These are phyloP conservation scores for Massariosphaeria phaeospora DNA, from an alignment of 495 filamentous ascomycete species.

Conservation along the genomic window DNA sequence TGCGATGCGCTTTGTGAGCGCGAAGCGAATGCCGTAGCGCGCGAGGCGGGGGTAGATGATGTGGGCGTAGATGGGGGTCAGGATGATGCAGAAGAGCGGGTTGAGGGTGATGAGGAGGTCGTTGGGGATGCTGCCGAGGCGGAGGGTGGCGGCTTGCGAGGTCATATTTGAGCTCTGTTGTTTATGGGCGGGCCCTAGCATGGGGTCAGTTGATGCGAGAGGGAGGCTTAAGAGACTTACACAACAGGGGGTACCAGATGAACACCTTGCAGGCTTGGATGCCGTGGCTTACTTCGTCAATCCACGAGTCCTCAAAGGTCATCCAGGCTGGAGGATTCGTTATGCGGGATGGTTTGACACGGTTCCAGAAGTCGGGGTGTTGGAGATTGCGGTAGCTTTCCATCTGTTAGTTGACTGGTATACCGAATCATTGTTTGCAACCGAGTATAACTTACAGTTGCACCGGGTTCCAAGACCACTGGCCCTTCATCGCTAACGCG, in stretches of 20 bases:
- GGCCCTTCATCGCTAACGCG: conserved; percentile 19
- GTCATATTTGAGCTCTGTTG: conserved; percentile 65
- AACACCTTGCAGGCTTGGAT: conserved; percentile 30
- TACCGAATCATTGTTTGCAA: too few relatives aligned
- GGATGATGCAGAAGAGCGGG: conserved; percentile 59
- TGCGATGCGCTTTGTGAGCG: conserved; percentile 68
- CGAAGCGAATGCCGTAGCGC: conserved; percentile 58
- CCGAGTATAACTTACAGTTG: conserved; percentile 1
- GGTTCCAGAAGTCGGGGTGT: conserved; percentile 28
- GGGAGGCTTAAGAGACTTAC: too few relatives aligned
- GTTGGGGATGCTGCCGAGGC: conserved; percentile 66
- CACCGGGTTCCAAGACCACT: conserved; percentile 17
- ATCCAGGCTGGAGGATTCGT: conserved; percentile 16
- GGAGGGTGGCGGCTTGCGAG: conserved; percentile 69
- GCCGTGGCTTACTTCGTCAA: conserved; percentile 35
- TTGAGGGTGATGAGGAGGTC: conserved; percentile 76
- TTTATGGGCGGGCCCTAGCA: conserved; percentile 57
- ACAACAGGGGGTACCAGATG: conserved; percentile 57
- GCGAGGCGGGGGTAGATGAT: conserved; percentile 58
- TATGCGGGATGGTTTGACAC: conserved; percentile 23
- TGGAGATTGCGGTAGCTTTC: conserved; percentile 18
- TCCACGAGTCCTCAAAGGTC: conserved; percentile 36
- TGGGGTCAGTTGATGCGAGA: too few relatives aligned
- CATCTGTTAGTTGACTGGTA: too few relatives aligned
- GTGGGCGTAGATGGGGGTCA: conserved; percentile 13